Conservation (phyloP, 805 yeast species). For the Kodamaea hsintzibuensis region DNA sequence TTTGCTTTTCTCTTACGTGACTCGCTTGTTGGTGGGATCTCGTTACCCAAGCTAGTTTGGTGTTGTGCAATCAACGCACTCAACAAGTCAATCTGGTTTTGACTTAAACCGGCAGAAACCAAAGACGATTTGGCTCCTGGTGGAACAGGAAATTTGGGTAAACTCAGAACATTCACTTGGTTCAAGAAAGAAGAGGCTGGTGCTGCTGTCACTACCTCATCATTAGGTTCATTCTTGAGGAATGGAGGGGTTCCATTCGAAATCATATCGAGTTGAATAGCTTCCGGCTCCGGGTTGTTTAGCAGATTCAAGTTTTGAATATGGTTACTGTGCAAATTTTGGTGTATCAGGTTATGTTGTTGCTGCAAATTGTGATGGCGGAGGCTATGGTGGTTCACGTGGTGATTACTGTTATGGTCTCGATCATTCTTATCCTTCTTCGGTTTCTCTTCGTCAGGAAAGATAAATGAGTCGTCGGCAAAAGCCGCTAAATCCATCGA, state of each 20-base stretch:
- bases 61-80: conserved; percentile 75
- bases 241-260: conserved; percentile 1
- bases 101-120: conserved; percentile 63
- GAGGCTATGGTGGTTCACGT: conserved; percentile 3
- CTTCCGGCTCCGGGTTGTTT: background rate
- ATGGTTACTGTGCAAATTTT: conserved; percentile 2
- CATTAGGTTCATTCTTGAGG: conserved; percentile 5
- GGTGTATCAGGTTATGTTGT: background rate
- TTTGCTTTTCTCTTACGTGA: background rate
- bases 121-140: conserved; percentile 68
- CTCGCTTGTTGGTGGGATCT: conserved; percentile 7
- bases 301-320: background rate
- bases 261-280: background rate
- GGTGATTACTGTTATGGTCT: conserved; percentile 6
- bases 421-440: conserved; percentile 25
- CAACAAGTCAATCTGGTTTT: conserved; percentile 70
- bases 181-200: conserved; percentile 1
- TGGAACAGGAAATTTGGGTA: conserved; percentile 70
- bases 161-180: conserved; percentile 26
- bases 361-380: conserved; percentile 1
- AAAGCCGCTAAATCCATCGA: conserved; percentile 70
- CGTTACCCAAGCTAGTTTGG: conserved; percentile 32
- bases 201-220: background rate
- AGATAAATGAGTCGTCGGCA: conserved; percentile 78
- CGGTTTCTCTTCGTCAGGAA: conserved; percentile 81